A percentile compares a stretch with the other conserved stretches of the same genome.
These are phyloP conservation scores for Wickerhamiella hasegawae DNA, from an alignment of 805 yeast species.

Conservation along the genomic window DNA sequence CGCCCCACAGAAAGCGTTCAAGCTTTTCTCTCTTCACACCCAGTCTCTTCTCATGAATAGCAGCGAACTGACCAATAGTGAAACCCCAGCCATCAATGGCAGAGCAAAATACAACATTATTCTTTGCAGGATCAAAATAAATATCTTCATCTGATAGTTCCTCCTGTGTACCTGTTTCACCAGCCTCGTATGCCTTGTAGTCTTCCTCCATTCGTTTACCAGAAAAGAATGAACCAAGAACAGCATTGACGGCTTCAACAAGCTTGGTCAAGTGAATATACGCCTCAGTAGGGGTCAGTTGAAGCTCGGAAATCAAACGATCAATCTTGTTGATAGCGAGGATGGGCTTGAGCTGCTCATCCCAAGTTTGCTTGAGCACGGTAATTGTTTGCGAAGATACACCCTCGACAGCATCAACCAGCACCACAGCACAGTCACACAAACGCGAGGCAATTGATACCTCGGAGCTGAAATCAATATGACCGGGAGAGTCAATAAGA, in stretches of 20 bases:
- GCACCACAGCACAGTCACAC: conserved; percentile 91
- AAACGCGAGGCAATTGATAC: conserved; percentile 90
- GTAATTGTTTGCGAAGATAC: conserved; percentile 95
- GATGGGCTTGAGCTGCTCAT: conserved; percentile 75
- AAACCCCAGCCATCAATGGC: conserved; percentile 99
- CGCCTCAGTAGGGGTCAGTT: conserved; percentile 71
- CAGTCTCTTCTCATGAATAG: conserved; percentile 65
- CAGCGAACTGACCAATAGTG: conserved; percentile 73
- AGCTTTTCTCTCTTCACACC: conserved; percentile 71
- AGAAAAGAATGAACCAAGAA: conserved; percentile 79
- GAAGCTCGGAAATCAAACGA: conserved; percentile 65
- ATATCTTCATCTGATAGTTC: conserved; percentile 69
- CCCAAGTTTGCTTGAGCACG: conserved; percentile 90
- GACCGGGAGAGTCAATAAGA: conserved; percentile 98
- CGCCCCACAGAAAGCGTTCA: conserved; percentile 91
- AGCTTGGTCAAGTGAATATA: conserved; percentile 61
- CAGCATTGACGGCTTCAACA: conserved; percentile 88
- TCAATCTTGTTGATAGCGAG: conserved; percentile 86
- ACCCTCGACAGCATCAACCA: conserved; percentile 96
- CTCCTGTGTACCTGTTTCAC: conserved; percentile 27
- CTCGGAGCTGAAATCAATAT: conserved; percentile 89
- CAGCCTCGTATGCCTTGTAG: conserved; percentile 33
- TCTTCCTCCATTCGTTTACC: conserved; percentile 90
- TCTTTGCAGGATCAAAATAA: conserved; percentile 74
- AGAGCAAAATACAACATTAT: conserved; percentile 78